phyloP scores from a whole-genome alignment of 2,329 filamentous ascomycete species.

The Capronia americana region DNA sequence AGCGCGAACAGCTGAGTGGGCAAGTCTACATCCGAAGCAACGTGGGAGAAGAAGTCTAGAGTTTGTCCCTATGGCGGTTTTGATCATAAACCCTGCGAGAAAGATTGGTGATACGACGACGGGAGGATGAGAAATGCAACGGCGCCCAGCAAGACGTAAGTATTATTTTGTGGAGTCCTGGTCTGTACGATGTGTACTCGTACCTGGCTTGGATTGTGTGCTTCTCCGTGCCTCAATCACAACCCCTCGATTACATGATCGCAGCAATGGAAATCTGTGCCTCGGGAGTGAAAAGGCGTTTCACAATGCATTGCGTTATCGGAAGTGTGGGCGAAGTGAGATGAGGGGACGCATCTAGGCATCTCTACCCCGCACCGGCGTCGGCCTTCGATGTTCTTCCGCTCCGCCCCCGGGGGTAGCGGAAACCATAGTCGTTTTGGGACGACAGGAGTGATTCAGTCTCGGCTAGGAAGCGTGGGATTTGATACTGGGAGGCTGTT shows the following conservation, averaged over 20 bases:
- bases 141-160: conserved; percentile 3
- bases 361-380: not conserved
- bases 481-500: too few species aligned
- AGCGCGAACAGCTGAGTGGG: conserved; percentile 30
- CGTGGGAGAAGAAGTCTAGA: conserved; percentile 10
- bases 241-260: conserved; percentile 13
- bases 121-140: conserved; percentile 9
- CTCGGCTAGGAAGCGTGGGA: too few species aligned
- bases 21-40: conserved; percentile 23
- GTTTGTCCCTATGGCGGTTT: not conserved
- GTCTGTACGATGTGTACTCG: not conserved
- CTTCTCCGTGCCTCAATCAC: conserved; percentile 14
- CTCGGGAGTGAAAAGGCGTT: conserved; percentile 7
- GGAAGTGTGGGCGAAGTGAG: not conserved
- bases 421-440: too few species aligned
- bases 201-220: conserved; percentile 9
- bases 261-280: not conserved
- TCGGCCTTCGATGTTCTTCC: not conserved
- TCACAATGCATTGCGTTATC: conserved; percentile 7
- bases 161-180: not conserved
- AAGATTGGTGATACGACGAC: not conserved
- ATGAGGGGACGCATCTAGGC: not conserved
- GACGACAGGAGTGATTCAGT: too few species aligned
- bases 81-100: conserved; percentile 9
- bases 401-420: too few species aligned